A percentile compares a stretch with the other conserved stretches of the same genome.
Conservation (phyloP, 139 green algal genomes). For the Chlamydomonas schloesseri region DNA sequence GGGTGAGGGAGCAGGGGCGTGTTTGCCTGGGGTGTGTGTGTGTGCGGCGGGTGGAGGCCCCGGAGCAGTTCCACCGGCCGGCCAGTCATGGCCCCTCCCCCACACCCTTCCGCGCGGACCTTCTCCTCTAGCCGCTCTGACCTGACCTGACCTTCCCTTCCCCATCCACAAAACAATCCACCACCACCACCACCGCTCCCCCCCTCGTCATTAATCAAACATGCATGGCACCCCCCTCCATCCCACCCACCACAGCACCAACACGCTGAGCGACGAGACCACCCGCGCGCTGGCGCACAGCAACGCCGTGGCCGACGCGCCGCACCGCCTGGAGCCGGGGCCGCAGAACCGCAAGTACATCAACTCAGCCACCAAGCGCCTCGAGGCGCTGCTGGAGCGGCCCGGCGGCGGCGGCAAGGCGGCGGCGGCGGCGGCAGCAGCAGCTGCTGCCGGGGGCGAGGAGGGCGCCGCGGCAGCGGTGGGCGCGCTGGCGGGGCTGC, state of each 20-base stretch:
- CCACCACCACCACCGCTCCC: no score
- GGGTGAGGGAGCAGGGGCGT: no score
- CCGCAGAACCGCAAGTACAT: constrained; percentile 63
- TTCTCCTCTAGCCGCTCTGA: no score
- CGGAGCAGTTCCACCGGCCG: no score
- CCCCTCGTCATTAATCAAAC: no score
- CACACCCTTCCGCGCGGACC: no score
- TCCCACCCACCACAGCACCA: constrained; percentile 20
- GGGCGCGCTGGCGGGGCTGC: constrained; percentile 12
- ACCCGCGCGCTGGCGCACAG: constrained; percentile 73
- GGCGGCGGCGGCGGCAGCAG: not conserved
- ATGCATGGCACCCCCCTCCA: no score
- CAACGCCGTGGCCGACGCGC: constrained; percentile 69
- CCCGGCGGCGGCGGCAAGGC: not conserved
- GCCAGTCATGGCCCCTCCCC: no score
- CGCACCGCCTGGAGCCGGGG: constrained; percentile 33
- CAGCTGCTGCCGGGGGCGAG: not conserved
- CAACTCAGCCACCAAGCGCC: constrained; percentile 69
- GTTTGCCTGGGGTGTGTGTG: no score
- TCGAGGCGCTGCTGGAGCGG: constrained; percentile 78
- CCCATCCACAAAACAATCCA: no score
- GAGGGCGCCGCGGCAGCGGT: not conserved
- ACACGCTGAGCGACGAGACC: constrained; percentile 60
- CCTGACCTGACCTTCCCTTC: no score
- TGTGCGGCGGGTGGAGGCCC: no score